A percentile compares a stretch with the other conserved stretches of the same genome.
These are phyloP conservation scores for Lachancea nothofagi DNA, from an alignment of 805 yeast genomes.

Conservation along the genomic window DNA sequence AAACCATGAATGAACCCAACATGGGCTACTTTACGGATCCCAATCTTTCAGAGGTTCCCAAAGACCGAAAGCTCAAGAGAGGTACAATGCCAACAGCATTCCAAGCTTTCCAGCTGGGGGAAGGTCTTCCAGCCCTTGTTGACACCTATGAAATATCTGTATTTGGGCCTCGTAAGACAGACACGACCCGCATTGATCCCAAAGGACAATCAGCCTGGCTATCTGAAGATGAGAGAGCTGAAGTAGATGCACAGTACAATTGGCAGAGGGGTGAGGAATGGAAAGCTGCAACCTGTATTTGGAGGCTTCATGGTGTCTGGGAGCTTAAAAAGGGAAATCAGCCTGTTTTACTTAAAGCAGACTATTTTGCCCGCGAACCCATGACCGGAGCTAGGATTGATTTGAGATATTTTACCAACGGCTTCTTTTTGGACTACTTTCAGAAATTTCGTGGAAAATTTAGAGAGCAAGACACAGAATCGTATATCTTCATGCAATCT, in stretches of 20 bases:
- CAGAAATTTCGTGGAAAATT: conserved; percentile 43
- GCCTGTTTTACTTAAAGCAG: conserved; percentile 37
- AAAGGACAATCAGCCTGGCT: conserved; percentile 69
- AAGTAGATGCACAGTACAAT: conserved; percentile 55
- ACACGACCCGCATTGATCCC: conserved; percentile 56
- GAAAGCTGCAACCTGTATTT: conserved; percentile 71
- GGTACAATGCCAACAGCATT: conserved; percentile 81
- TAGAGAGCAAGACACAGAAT: conserved; percentile 40
- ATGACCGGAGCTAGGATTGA: conserved; percentile 38
- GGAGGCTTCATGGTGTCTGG: conserved; percentile 82
- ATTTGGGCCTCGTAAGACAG: conserved; percentile 70
- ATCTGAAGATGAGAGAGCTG: conserved; percentile 37
- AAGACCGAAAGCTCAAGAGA: conserved; percentile 58
- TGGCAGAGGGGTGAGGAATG: conserved; percentile 62
- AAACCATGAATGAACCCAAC: conserved; percentile 82
- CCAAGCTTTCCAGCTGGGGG: conserved; percentile 68
- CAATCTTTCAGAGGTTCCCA: conserved; percentile 51
- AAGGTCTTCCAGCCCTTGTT: conserved; percentile 65
- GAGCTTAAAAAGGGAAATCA: conserved; percentile 33
- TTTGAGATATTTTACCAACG: conserved; percentile 54
- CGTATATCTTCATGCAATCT: conserved; percentile 66
- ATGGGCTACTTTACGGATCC: conserved; percentile 63
- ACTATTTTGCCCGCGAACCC: conserved; percentile 46
- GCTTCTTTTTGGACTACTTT: conserved; percentile 61
- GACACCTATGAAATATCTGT: conserved; percentile 65